These are phyloP conservation scores for Venturia aucupariae DNA, from an alignment of 2,329 filamentous ascomycete species.

Conservation along the genomic window DNA sequence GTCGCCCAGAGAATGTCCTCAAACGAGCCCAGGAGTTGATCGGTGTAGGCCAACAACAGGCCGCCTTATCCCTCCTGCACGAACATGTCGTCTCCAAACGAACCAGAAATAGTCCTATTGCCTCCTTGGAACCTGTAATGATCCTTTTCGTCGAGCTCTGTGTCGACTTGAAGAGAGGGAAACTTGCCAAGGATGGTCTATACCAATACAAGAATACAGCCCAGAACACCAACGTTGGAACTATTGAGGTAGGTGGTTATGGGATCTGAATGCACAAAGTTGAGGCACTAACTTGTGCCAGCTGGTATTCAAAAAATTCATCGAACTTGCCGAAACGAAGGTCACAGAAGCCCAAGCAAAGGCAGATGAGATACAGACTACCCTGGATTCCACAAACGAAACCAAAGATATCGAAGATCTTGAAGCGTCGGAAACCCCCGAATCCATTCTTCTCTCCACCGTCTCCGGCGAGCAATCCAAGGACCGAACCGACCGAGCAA, in stretches of 20 bases:
- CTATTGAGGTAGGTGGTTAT: constrained; percentile 65
- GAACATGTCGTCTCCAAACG: constrained; percentile 99
- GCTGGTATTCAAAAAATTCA: constrained; percentile 93
- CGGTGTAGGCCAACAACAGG: constrained; percentile 86
- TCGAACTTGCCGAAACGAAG: constrained; percentile 92
- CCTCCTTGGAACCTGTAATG: constrained; percentile 96
- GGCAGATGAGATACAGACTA: constrained; percentile 88
- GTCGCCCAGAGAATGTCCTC: constrained; percentile 98
- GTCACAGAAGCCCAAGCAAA: constrained; percentile 92
- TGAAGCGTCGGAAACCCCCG: constrained; percentile 92
- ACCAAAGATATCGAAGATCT: constrained; percentile 82
- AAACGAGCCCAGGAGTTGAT: constrained; percentile 98
- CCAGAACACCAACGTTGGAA: constrained; percentile 96
- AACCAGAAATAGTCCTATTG: constrained; percentile 93
- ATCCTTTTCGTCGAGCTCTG: constrained; percentile 93
- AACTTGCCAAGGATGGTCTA: constrained; percentile 94
- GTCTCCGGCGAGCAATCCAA: constrained; percentile 96
- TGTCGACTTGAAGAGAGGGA: constrained; percentile 95
- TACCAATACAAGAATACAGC: constrained; percentile 99
- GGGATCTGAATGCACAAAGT: neutral
- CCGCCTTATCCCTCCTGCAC: constrained; percentile 89
- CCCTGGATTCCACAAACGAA: constrained; percentile 64
- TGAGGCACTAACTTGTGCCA: constrained; percentile 47
- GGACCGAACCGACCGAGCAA: constrained; percentile 93
- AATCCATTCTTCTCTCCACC: constrained; percentile 94